These are phyloP conservation scores for Coelastrella sp. DNA, from an alignment of 139 green algal species.

Conservation along the genomic window DNA sequence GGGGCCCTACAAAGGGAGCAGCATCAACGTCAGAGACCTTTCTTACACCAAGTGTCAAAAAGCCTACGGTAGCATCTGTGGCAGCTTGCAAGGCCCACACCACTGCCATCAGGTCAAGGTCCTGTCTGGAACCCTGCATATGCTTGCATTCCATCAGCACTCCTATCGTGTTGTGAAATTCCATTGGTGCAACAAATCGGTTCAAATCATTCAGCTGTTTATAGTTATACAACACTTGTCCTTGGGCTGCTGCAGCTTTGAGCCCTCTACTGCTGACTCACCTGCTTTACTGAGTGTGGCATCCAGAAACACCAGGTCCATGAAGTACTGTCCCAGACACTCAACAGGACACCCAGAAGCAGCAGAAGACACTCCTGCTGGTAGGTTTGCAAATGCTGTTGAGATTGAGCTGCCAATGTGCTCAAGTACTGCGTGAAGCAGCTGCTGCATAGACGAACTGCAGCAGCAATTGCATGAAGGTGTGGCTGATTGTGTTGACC, in stretches of 20 bases:
- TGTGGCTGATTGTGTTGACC: too few species aligned
- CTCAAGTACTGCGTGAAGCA: constrained; percentile 32
- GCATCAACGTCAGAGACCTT: background rate
- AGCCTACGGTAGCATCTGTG: too few species aligned
- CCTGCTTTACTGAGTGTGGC: constrained; percentile 38
- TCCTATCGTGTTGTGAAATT: background rate
- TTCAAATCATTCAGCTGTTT: background rate
- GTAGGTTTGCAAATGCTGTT: background rate
- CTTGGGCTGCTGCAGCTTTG: background rate
- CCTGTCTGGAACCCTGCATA: too few species aligned
- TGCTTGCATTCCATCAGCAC: background rate
- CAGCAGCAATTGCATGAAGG: background rate
- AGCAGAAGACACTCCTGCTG: background rate
- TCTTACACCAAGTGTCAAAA: too few species aligned
- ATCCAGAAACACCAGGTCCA: constrained; percentile 46
- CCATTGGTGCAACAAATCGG: background rate
- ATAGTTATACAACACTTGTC: background rate
- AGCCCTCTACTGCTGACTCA: background rate
- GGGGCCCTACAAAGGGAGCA: constrained; percentile 1
- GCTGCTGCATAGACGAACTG: constrained; percentile 4
- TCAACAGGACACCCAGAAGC: constrained; percentile 26
- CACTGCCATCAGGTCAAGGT: too few species aligned
- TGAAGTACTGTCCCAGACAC: constrained; percentile 44
- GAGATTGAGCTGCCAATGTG: constrained; percentile 10
- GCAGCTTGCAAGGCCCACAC: too few species aligned